Conservation (phyloP, 2,329 filamentous ascomycete species). For the Alternaria gaisen region DNA sequence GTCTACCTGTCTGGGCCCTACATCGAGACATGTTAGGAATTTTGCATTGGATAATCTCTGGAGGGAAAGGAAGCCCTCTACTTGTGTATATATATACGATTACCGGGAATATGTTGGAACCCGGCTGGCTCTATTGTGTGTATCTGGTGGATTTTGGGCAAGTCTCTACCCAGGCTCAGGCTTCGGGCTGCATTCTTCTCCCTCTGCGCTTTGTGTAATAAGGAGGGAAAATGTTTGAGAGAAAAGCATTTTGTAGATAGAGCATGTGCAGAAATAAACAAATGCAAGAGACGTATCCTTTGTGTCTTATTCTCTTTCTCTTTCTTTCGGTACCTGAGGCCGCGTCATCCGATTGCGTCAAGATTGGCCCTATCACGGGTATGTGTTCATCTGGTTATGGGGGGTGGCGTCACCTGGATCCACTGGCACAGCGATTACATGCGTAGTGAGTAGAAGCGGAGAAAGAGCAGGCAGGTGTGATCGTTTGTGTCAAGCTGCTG, state of each 20-base stretch:
- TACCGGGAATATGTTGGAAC: conserved; percentile 2
- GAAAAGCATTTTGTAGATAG: conserved; percentile 10
- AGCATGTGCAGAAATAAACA: conserved; percentile 4
- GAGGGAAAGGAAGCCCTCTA: neutral
- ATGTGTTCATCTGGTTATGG: neutral
- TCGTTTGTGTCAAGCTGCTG: too few species aligned
- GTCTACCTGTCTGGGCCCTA: neutral
- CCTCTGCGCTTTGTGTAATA: neutral
- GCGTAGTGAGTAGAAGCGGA: neutral
- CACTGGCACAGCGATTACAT: neutral
- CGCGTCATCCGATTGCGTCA: neutral
- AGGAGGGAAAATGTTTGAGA: neutral
- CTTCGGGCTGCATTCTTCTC: neutral
- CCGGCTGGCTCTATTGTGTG: conserved; percentile 1
- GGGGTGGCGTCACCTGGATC: neutral
- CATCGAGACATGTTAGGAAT: conserved; percentile 9
- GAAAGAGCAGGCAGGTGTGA: too few species aligned
- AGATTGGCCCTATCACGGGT: neutral
- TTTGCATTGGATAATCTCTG: conserved; percentile 15
- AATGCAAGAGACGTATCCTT: conserved; percentile 5
- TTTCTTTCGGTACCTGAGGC: too few species aligned
- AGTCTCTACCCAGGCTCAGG: neutral
- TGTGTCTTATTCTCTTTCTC: neutral
- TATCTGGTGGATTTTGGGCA: neutral
- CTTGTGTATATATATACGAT: conserved; percentile 9